These are phyloP conservation scores for Euryodendron excelsum DNA, from an alignment of 148 eudicot species.

Conservation along the genomic window DNA sequence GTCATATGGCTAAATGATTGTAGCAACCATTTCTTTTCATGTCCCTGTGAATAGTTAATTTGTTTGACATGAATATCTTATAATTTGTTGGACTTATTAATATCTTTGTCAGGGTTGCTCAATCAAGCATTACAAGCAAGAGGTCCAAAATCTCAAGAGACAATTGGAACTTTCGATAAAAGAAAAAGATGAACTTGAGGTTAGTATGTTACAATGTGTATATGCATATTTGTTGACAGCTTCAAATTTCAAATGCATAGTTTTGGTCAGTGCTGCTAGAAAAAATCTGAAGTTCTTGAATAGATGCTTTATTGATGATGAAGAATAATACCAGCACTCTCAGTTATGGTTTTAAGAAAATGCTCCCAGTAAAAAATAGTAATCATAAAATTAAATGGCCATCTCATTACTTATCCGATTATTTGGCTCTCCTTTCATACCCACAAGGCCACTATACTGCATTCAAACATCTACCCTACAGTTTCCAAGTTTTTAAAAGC, in stretches of 20 bases:
- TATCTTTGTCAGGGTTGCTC: conserved; percentile 43
- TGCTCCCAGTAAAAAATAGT: not conserved
- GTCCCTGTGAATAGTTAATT: not conserved
- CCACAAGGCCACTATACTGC: too few relatives aligned
- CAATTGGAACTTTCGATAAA: conserved; percentile 53
- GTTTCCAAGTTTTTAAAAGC: too few relatives aligned
- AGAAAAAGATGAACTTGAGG: conserved; percentile 75
- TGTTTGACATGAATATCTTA: not conserved
- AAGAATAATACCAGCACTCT: not conserved
- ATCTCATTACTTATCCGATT: too few relatives aligned
- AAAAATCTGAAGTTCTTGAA: not conserved
- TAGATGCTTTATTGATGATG: not conserved
- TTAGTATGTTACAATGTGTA: conserved; percentile 21
- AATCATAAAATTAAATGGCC: not conserved
- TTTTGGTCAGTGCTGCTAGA: not conserved
- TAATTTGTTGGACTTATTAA: not conserved
- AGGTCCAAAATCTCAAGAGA: conserved; percentile 56
- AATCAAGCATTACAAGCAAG: conserved; percentile 42
- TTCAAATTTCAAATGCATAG: conserved; percentile 1
- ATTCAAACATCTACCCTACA: too few relatives aligned
- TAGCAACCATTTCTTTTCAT: not conserved
- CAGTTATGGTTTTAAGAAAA: not conserved
- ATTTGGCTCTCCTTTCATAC: too few relatives aligned
- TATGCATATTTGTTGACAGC: not conserved
- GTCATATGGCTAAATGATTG: not conserved